A percentile compares a stretch with the other conserved stretches of the same genome.
Conservation (phyloP, 768 basidiomycete species). For the Boletus eberwhitei region DNA sequence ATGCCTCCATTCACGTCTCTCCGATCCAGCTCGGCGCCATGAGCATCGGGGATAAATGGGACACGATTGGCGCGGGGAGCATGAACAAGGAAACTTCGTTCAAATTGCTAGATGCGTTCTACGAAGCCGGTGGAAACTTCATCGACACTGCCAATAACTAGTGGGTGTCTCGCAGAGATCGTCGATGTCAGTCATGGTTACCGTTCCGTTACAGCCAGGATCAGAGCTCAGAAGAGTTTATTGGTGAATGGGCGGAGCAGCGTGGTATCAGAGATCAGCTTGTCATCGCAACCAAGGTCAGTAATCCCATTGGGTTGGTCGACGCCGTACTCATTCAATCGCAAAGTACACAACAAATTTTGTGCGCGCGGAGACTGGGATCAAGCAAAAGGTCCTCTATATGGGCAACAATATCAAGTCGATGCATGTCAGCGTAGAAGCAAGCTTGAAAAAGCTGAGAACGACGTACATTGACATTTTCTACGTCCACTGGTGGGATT, state of each 20-base stretch:
- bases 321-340: not conserved
- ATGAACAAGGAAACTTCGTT: conserved; percentile 43
- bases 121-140: conserved; percentile 46
- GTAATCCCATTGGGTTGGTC: not conserved
- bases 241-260: conserved; percentile 47
- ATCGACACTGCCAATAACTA: conserved; percentile 49
- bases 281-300: conserved; percentile 42
- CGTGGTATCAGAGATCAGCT: conserved; percentile 43
- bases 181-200: not conserved
- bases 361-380: conserved; percentile 5
- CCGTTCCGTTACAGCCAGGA: conserved; percentile 29
- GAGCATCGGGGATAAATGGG: conserved; percentile 47
- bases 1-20: conserved; percentile 46
- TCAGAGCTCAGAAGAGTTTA: conserved; percentile 40
- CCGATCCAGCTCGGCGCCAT: conserved; percentile 47
- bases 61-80: conserved; percentile 33
- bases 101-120: conserved; percentile 45
- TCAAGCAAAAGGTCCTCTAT: conserved; percentile 37
- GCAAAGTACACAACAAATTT: conserved; percentile 25
- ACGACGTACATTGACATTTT: conserved; percentile 53
- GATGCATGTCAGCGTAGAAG: conserved; percentile 38
- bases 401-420: conserved; percentile 49
- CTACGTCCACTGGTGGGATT: conserved; percentile 54
- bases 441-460: conserved; percentile 22
- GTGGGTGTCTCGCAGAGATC: conserved; percentile 18